These are phyloP conservation scores for Clonostachys solani DNA, from an alignment of 2,329 filamentous ascomycete species.

Conservation along the genomic window DNA sequence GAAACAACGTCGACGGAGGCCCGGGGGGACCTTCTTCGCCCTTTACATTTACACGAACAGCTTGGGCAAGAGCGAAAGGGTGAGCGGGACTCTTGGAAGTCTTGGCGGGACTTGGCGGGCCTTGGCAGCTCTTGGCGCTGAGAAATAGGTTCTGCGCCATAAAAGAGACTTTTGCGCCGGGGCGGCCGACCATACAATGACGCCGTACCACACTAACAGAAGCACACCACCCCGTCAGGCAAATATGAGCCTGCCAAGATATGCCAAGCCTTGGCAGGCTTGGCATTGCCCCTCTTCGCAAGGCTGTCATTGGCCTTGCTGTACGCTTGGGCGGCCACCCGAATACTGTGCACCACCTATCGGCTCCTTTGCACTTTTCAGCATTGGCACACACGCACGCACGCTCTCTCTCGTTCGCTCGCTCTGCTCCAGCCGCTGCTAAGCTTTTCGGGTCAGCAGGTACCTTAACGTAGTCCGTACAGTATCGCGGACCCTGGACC, in stretches of 20 bases:
- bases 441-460: no score
- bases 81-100: slow-evolving; percentile 28
- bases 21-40: slow-evolving; percentile 20
- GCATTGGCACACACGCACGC: no score
- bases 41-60: slow-evolving; percentile 27
- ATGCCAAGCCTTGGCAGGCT: slow-evolving; percentile 29
- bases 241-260: slow-evolving; percentile 20
- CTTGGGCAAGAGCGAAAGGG: slow-evolving; percentile 26
- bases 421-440: no score
- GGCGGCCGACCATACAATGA: no score
- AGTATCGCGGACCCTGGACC: no score
- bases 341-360: no score
- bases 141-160: slow-evolving; percentile 7
- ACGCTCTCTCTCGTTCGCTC: no score
- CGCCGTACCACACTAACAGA: no score
- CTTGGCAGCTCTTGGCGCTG: not conserved
- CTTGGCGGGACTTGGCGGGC: slow-evolving; percentile 18
- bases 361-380: no score
- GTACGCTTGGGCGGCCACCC: no score
- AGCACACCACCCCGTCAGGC: slow-evolving; percentile 7
- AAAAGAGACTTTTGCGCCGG: not conserved
- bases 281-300: slow-evolving; percentile 2
- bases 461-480: no score
- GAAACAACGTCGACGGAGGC: slow-evolving; percentile 1
- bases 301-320: slow-evolving; percentile 4